Conservation (phyloP, 305 asterid species). For the Fraxinus sp. region DNA sequence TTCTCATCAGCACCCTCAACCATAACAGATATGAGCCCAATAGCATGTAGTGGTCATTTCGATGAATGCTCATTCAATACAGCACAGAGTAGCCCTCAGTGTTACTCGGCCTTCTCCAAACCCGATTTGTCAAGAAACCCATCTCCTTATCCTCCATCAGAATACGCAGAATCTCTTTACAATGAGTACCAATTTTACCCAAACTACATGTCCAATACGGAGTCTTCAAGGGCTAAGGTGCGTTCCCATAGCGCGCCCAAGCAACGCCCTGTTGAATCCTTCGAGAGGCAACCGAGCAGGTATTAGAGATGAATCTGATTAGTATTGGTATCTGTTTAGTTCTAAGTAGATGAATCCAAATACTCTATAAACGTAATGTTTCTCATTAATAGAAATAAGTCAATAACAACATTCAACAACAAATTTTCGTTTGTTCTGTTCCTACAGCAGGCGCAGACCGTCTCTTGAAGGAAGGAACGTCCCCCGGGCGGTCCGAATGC, state of each 20-base stretch:
- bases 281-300: conserved; percentile 58
- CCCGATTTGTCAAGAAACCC: conserved; percentile 46
- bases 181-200: conserved; percentile 66
- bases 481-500: conserved; percentile 86
- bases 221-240: conserved; percentile 81
- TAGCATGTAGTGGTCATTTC: conserved; percentile 62
- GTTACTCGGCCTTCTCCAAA: conserved; percentile 51
- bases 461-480: conserved; percentile 86
- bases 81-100: conserved; percentile 78
- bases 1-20: conserved; percentile 65
- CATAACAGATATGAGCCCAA: conserved; percentile 62
- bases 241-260: conserved; percentile 96
- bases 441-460: conserved; percentile 47
- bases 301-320: not conserved
- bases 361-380: not conserved
- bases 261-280: conserved; percentile 67
- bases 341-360: not conserved
- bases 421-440: not conserved
- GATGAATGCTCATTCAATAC: conserved; percentile 63
- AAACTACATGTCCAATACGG: conserved; percentile 82
- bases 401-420: not conserved
- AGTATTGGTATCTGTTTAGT: not conserved
- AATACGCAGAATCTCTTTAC: conserved; percentile 62
- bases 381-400: not conserved
- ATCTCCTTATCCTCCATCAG: conserved; percentile 50